Conservation (phyloP, 805 yeast species). For the Cyberlindnera americana region DNA sequence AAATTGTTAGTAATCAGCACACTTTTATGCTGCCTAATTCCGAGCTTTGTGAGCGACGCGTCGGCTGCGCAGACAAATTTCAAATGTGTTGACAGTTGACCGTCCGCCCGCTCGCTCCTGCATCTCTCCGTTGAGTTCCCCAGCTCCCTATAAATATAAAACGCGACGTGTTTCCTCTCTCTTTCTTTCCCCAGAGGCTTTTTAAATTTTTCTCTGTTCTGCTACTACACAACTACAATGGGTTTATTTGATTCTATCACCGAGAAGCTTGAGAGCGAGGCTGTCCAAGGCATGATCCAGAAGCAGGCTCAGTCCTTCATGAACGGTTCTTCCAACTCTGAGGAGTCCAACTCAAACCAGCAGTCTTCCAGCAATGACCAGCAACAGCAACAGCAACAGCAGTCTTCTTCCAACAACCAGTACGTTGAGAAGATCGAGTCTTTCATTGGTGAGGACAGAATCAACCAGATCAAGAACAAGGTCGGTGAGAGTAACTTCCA, state of each 20-base stretch:
- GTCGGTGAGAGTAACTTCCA: constrained; percentile 31
- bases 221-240: constrained; percentile 13
- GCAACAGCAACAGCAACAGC: neutral
- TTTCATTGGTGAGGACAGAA: constrained; percentile 29
- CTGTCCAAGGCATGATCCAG: constrained; percentile 13
- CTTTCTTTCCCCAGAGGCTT: neutral
- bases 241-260: constrained; percentile 22
- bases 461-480: constrained; percentile 26
- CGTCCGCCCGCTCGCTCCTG: too few relatives aligned
- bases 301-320: constrained; percentile 14
- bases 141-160: constrained; percentile 1
- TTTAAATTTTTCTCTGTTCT: neutral
- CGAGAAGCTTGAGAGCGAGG: constrained; percentile 19
- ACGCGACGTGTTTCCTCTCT: constrained; percentile 1
- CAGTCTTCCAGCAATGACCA: neutral
- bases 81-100: constrained; percentile 5
- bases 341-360: neutral
- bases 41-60: too few relatives aligned
- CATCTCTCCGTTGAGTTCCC: too few relatives aligned
- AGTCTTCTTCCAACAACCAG: constrained; percentile 13
- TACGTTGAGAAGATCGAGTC: constrained; percentile 30
- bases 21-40: too few relatives aligned
- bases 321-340: constrained; percentile 5
- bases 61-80: constrained; percentile 5
- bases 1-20: too few relatives aligned